Percentiles rank a stretch among this genome's conserved stretches.
phyloP scores from a whole-genome alignment of 73 alveolate genomes.

The Durusdinium trenchii region DNA sequence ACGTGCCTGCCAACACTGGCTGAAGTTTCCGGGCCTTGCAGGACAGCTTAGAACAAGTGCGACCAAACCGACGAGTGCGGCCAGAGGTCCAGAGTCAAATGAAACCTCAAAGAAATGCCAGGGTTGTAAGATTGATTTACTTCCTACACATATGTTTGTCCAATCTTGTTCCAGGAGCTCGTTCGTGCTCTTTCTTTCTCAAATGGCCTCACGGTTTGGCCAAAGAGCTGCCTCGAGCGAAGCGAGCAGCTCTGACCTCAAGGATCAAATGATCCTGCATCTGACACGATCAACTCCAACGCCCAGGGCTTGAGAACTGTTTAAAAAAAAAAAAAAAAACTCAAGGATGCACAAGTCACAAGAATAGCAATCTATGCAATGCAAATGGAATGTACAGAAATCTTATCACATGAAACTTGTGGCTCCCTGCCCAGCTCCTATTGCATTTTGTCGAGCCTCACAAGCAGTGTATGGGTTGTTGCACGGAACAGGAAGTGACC shows the following conservation, averaged over 20 bases:
- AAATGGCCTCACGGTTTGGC: conserved; percentile 35
- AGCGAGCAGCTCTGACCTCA: conserved; percentile 72
- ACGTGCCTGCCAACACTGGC: conserved; percentile 68
- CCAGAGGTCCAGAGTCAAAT: too few species aligned
- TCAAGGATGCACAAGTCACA: too few species aligned
- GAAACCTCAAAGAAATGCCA: too few species aligned
- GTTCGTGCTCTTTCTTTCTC: too few species aligned
- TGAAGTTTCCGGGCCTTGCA: not conserved
- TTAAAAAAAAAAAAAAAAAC: too few species aligned
- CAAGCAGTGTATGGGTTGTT: not conserved
- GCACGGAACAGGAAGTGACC: not conserved
- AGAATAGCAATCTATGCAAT: too few species aligned
- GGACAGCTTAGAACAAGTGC: too few species aligned
- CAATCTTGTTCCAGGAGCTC: too few species aligned
- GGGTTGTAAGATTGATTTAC: not conserved
- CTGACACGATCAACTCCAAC: not conserved
- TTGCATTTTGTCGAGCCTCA: conserved; percentile 55
- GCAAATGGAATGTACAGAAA: too few species aligned
- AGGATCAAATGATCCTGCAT: not conserved
- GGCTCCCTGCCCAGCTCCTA: conserved; percentile 17
- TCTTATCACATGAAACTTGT: too few species aligned
- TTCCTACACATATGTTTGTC: conserved; percentile 4
- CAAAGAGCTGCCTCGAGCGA: conserved; percentile 70
- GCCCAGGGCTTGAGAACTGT: not conserved
- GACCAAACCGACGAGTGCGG: too few species aligned